Evolutionary conservation across 2,329 filamentous ascomycete species (phyloP), one percentile per base, ranked within the genome.

Genomic region (Colletotrichum cereale): DNA sequence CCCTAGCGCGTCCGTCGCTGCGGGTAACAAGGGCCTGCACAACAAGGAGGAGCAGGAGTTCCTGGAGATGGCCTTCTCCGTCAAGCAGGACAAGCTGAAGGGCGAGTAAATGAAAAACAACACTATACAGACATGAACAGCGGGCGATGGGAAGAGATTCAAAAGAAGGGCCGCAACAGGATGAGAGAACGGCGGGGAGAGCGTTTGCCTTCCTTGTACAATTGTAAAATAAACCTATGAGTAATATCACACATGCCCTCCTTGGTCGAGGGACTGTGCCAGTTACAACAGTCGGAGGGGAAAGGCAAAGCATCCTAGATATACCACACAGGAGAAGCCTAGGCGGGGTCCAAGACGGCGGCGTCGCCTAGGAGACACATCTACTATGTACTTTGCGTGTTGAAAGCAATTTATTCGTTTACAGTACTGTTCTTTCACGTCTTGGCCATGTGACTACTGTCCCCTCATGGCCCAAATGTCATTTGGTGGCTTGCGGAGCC

Each of bases 1-100:
- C 84, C 96, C 96, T 47, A 97, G 94, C 79, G 96, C 96, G 21
- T 96, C 92, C 74, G 96, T 98, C 34, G 96, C 96, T 47, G 97
- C 96, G 66, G 96, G 96, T 82, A 85, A 96, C 80, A 99, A 99
- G 91, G 85, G 88, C 55, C 90, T 88, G 67, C 96, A 99, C 84
- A 85, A 91, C 84, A 97, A 96, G 89, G 96, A 99, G 86, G 96
- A 98, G 88, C 88, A 93, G 81, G 94, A 96, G 58, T 83, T 99
- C 76, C 84, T 96, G 75, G 84, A 91, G 79, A 86, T 84, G 82
- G 90, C 90, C 66, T 91, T 91, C 77, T 85, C 83, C 16, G 89
- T 92, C 50, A 89, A 84, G 77, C 89, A 92, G 82, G 90, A 91
- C 77, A 92, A 92, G 85, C 85, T 92, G 66, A 92, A 91, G 86